Conservation (phyloP, 2,329 filamentous ascomycete species). For the Metarhizium brunneum region DNA sequence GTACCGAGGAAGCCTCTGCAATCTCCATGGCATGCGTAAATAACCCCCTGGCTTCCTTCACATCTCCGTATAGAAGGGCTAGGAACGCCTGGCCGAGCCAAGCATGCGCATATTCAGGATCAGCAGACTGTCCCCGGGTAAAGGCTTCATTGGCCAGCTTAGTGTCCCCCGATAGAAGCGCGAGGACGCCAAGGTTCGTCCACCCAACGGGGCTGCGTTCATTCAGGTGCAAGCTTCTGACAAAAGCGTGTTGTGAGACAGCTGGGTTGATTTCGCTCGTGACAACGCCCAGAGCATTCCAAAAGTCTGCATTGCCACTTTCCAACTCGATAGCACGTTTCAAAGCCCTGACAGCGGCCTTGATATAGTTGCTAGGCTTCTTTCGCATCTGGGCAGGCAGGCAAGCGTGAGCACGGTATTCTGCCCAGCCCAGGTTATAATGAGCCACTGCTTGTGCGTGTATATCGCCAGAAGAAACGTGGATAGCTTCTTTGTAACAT, state of each 20-base stretch:
- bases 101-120: slow-evolving; percentile 86
- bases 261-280: slow-evolving; percentile 78
- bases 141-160: slow-evolving; percentile 87
- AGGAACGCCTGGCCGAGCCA: slow-evolving; percentile 92
- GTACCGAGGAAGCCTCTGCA: slow-evolving; percentile 62
- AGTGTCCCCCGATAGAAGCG: slow-evolving; percentile 72
- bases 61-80: slow-evolving; percentile 65
- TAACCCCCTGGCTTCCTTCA: slow-evolving; percentile 68
- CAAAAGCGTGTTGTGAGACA: slow-evolving; percentile 87
- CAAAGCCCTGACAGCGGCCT: slow-evolving; percentile 79
- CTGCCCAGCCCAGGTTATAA: slow-evolving; percentile 94
- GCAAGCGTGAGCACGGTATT: slow-evolving; percentile 69
- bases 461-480: slow-evolving; percentile 60
- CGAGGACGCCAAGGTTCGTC: slow-evolving; percentile 85
- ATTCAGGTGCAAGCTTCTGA: slow-evolving; percentile 85
- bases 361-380: slow-evolving; percentile 60
- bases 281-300: slow-evolving; percentile 89
- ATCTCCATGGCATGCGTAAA: slow-evolving; percentile 96
- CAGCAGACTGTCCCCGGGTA: slow-evolving; percentile 81
- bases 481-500: slow-evolving; percentile 78
- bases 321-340: slow-evolving; percentile 94
- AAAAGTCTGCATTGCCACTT: slow-evolving; percentile 89
- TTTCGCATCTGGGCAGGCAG: slow-evolving; percentile 43
- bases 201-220: slow-evolving; percentile 77
- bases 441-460: slow-evolving; percentile 93